These are phyloP conservation scores for Pythium rishiriense DNA, from an alignment of 352 stramenopile species.

Conservation along the genomic window DNA sequence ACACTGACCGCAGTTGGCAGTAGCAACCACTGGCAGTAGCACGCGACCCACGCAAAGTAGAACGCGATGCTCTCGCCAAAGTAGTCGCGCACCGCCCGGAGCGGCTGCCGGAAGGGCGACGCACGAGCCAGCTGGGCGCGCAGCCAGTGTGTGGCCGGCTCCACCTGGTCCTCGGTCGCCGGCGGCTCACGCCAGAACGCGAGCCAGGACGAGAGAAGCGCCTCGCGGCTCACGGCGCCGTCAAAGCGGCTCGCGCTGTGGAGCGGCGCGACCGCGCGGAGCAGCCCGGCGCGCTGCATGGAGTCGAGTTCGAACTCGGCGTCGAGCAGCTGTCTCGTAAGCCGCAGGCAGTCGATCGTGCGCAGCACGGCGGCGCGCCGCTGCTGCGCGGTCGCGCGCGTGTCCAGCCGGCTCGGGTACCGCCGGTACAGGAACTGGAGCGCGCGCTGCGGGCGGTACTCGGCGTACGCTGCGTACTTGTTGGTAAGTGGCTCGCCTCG, in stretches of 20 bases:
- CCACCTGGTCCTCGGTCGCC: conserved; percentile 39
- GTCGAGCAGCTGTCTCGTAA: conserved; percentile 48
- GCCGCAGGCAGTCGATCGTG: conserved; percentile 57
- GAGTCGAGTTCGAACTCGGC: conserved; percentile 45
- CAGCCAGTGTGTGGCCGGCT: conserved; percentile 41
- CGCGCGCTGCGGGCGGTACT: conserved; percentile 45
- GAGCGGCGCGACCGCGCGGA: conserved; percentile 43
- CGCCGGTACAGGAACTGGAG: conserved; percentile 71
- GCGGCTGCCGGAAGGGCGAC: conserved; percentile 66
- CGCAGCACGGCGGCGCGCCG: conserved; percentile 54
- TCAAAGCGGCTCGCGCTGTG: conserved; percentile 66
- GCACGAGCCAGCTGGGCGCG: conserved; percentile 39
- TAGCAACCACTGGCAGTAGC: conserved; percentile 77
- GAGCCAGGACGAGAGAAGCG: conserved; percentile 49
- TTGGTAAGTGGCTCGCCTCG: conserved; percentile 27
- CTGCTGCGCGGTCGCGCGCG: conserved; percentile 32
- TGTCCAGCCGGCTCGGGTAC: conserved; percentile 53
- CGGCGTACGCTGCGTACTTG: conserved; percentile 34
- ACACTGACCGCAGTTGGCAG: conserved; percentile 42
- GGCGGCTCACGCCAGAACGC: conserved; percentile 47
- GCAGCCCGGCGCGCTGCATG: conserved; percentile 26
- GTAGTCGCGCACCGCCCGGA: conserved; percentile 80
- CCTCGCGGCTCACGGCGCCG: conserved; percentile 24
- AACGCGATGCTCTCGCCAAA: conserved; percentile 88
- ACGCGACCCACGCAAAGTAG: conserved; percentile 89